phyloP scores from a whole-genome alignment of 352 stramenopile genomes.

The Globisporangium polare region DNA sequence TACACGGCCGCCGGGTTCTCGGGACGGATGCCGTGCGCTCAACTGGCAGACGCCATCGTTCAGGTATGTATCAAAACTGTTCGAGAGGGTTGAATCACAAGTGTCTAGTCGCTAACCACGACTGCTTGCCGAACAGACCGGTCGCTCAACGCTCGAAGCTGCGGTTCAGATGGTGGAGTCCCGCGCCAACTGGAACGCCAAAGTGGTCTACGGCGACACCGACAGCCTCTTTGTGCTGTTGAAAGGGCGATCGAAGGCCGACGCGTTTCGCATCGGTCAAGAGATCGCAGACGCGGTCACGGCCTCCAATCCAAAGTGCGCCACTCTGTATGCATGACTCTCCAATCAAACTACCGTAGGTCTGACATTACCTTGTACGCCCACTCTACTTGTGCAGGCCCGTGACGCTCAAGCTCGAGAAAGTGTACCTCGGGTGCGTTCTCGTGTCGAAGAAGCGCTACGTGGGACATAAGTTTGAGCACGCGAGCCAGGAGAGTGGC shows the following conservation, averaged over 20 bases:
- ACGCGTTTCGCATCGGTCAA: slow-evolving; percentile 94
- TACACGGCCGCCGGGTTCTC: slow-evolving; percentile 99
- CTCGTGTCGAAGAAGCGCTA: slow-evolving; percentile 96
- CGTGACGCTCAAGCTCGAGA: slow-evolving; percentile 82
- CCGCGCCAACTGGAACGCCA: slow-evolving; percentile 78
- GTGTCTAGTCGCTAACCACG: background rate
- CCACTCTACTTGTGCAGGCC: slow-evolving; percentile 29
- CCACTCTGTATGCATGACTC: background rate
- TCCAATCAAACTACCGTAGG: background rate
- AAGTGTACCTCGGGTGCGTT: slow-evolving; percentile 92
- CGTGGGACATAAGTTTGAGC: slow-evolving; percentile 85
- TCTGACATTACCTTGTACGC: background rate
- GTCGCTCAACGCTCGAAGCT: slow-evolving; percentile 91
- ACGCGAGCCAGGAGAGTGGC: slow-evolving; percentile 34
- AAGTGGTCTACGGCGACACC: slow-evolving; percentile 97
- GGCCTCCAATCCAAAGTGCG: slow-evolving; percentile 75
- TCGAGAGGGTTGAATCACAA: no score
- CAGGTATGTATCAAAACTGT: slow-evolving; percentile 49
- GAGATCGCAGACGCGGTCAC: slow-evolving; percentile 89
- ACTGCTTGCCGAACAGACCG: slow-evolving; percentile 34
- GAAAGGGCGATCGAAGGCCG: slow-evolving; percentile 86
- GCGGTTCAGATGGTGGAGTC: slow-evolving; percentile 91
- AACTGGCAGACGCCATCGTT: slow-evolving; percentile 98
- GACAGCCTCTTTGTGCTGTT: slow-evolving; percentile 99
- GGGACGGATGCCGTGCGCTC: slow-evolving; percentile 94